Base-by-base conservation (phyloP, 208 protist species). In the Trypanosoma platydactyli region DNA sequence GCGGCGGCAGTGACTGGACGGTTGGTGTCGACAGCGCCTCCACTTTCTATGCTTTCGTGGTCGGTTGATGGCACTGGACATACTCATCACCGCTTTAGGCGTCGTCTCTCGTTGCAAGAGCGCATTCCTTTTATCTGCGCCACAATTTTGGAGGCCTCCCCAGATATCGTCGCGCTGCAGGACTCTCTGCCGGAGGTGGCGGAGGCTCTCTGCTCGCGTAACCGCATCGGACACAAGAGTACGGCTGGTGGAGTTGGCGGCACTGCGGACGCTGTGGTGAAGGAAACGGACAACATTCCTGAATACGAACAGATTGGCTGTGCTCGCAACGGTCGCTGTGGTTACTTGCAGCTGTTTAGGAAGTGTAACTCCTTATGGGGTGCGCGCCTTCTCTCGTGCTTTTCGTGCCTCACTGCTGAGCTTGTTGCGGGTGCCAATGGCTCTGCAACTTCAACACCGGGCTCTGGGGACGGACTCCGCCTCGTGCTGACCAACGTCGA, bases 151-250 rank as follows among this genome's bases (percentile, higher is more conserved):
- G 54, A 46, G 6, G 61, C 73, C 45, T 73, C 71, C 0, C 65
- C 88, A 4, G 88, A 94, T 50, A 74, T 94, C 20, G 88, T 94
- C n/a, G 83, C 84, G 2, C 68, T 94, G 48, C 88, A 94, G 73
- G 82, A 90, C 76, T 91, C 85, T 24, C 78, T 76, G 15, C 57
- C 73, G 9, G 78, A 75, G 29, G 55, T 94, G 1, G 79, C 80
- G 1, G 69, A 63, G 20, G 77, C 80, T n/a, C 72, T 90, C 38
- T 66, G 58, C 44, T 38, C 33, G 9, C 33, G 33, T 38, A 38
- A 38, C 33, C 33, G 5, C 33, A 38, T 38, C 33, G 33, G 5
- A 9, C n/a, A 38, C 33, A 9, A 9, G 5, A 38, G 33, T 38
- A 9, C 33, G 9, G 5, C 33, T 38, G 33, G 33, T 38, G 33